phyloP scores from a whole-genome alignment of 139 green algal species.

The Zygnema circumcarinatum region DNA sequence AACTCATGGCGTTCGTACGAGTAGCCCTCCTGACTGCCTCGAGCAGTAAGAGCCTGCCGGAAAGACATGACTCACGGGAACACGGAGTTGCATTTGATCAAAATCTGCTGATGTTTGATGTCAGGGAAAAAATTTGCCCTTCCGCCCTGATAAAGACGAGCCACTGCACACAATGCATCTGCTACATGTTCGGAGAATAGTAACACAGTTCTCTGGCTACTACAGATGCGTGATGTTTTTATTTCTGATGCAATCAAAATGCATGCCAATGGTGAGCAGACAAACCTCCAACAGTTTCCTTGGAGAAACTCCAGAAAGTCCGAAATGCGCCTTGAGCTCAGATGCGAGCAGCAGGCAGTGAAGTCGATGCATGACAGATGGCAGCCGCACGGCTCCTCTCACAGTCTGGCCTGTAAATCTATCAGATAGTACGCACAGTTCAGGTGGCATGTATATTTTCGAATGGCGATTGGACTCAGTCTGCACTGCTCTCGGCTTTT shows the following conservation, averaged over 20 bases:
- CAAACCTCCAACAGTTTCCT: constrained; percentile 1
- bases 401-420: background rate
- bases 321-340: background rate
- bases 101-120: no score
- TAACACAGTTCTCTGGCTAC: no score
- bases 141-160: background rate
- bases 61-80: background rate
- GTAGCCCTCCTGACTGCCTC: background rate
- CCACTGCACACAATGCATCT: no score
- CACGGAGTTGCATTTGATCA: background rate
- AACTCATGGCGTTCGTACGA: constrained; percentile 25
- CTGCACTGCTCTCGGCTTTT: background rate
- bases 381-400: constrained; percentile 8
- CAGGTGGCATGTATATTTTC: background rate
- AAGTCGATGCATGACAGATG: constrained; percentile 10
- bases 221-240: background rate
- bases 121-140: background rate
- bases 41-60: constrained; percentile 17
- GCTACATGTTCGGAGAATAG: no score
- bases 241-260: background rate
- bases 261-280: no score
- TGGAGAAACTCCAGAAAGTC: background rate
- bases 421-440: background rate
- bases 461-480: background rate
- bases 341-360: constrained; percentile 16